A percentile compares a stretch with the other conserved stretches of the same genome.
Conservation (phyloP, 1,284 basidiomycete species). For the Cerioporus squamosus region DNA sequence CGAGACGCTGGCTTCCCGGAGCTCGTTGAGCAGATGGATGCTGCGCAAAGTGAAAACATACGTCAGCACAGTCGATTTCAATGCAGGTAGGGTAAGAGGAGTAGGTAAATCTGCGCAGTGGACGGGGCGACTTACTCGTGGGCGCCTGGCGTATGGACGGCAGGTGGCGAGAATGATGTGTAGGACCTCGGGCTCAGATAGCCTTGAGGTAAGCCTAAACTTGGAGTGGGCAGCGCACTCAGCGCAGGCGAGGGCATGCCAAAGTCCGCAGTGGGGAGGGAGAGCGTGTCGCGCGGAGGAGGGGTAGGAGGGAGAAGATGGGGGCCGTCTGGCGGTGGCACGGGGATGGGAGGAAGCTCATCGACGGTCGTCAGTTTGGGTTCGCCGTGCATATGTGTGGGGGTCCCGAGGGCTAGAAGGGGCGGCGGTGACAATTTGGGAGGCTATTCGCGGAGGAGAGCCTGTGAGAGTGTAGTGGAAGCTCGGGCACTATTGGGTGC, state of each 20-base stretch:
- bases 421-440: slow-evolving; percentile 7
- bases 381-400: slow-evolving; percentile 17
- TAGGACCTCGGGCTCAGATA: slow-evolving; percentile 22
- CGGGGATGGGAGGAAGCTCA: slow-evolving; percentile 21
- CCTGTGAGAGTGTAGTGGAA: slow-evolving; percentile 20
- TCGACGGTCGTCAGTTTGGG: slow-evolving; percentile 11
- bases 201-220: slow-evolving; percentile 11
- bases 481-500: slow-evolving; percentile 5
- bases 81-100: neutral
- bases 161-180: slow-evolving; percentile 23
- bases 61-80: neutral
- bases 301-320: slow-evolving; percentile 23
- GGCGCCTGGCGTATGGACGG: slow-evolving; percentile 19
- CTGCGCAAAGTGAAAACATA: slow-evolving; percentile 14
- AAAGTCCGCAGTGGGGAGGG: slow-evolving; percentile 8
- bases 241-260: slow-evolving; percentile 8
- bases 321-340: slow-evolving; percentile 20
- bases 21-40: slow-evolving; percentile 30
- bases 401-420: slow-evolving; percentile 11
- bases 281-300: slow-evolving; percentile 15
- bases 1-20: slow-evolving; percentile 35
- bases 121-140: slow-evolving; percentile 18
- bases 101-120: neutral
- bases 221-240: slow-evolving; percentile 9
- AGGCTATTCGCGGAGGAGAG: slow-evolving; percentile 2